Evolutionary conservation across 139 green algal genomes (phyloP).

Genomic region (Eudorina sp.): DNA sequence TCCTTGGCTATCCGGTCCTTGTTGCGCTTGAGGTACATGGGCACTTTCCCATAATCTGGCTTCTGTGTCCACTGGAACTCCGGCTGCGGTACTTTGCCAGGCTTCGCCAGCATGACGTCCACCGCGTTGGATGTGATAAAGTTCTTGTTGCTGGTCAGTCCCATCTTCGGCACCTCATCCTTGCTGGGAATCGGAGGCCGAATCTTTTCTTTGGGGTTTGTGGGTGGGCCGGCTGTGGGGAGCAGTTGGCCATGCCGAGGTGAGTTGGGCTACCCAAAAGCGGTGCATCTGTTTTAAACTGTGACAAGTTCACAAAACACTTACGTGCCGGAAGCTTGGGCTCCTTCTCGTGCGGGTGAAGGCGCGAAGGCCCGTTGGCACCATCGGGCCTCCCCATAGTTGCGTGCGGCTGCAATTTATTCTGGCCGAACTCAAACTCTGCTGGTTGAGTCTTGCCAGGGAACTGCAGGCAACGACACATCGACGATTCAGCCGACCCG

Average conservation of each 20-base stretch:
- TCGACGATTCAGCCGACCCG: no score
- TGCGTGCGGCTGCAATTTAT: constrained; percentile 54
- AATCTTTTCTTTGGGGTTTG: constrained; percentile 65
- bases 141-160: constrained; percentile 82
- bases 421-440: constrained; percentile 56
- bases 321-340: constrained; percentile 79
- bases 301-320: constrained; percentile 7
- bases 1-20: constrained; percentile 75
- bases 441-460: constrained; percentile 49
- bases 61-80: constrained; percentile 69
- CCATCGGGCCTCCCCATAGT: constrained; percentile 74
- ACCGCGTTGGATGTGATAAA: constrained; percentile 87
- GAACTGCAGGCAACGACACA: constrained; percentile 32
- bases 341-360: constrained; percentile 76
- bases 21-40: constrained; percentile 86
- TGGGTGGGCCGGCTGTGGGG: constrained; percentile 57
- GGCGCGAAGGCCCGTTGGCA: constrained; percentile 55
- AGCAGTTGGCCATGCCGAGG: not conserved
- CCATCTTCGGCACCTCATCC: constrained; percentile 77
- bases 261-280: not conserved
- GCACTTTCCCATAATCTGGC: constrained; percentile 83
- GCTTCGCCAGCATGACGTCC: constrained; percentile 75
- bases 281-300: not conserved
- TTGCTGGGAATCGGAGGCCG: constrained; percentile 70
- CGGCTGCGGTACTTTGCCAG: constrained; percentile 61